Evolutionary conservation across 2,329 filamentous ascomycete species (phyloP).

Genomic region (Lachnellula subtilissima): DNA sequence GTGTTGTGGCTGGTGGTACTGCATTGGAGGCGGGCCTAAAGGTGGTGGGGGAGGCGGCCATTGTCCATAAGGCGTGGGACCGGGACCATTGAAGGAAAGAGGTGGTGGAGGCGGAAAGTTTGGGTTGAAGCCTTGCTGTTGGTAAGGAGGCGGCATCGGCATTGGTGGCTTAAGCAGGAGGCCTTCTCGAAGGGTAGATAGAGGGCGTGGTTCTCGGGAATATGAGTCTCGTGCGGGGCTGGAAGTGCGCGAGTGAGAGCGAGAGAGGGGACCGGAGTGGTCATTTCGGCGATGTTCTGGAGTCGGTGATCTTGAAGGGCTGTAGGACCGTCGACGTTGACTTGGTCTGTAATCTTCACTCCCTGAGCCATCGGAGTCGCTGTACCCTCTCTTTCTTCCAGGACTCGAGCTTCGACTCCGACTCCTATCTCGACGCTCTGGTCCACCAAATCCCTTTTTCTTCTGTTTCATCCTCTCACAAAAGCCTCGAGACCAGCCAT

Average conservation of each 20-base stretch:
- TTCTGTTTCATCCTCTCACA: slow-evolving; percentile 74
- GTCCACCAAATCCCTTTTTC: slow-evolving; percentile 23
- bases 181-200: slow-evolving; percentile 4
- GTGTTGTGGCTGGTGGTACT: slow-evolving; percentile 17
- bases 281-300: slow-evolving; percentile 13
- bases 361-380: slow-evolving; percentile 25
- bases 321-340: slow-evolving; percentile 27
- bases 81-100: slow-evolving; percentile 6
- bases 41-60: slow-evolving; percentile 12
- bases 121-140: slow-evolving; percentile 22
- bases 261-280: slow-evolving; percentile 4
- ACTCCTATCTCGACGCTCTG: slow-evolving; percentile 6
- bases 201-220: slow-evolving; percentile 1
- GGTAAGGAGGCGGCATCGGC: slow-evolving; percentile 11
- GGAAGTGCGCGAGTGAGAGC: slow-evolving; percentile 16
- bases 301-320: slow-evolving; percentile 27
- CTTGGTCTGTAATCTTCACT: slow-evolving; percentile 13
- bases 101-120: slow-evolving; percentile 25
- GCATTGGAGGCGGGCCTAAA: slow-evolving; percentile 20
- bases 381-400: slow-evolving; percentile 25
- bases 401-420: slow-evolving; percentile 26
- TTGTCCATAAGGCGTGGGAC: slow-evolving; percentile 5
- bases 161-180: slow-evolving; percentile 11
- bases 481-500: slow-evolving; percentile 79
- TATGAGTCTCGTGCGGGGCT: slow-evolving; percentile 9